Evolutionary conservation across 805 yeast genomes (phyloP).

Genomic region (Ogataea methylovora): DNA sequence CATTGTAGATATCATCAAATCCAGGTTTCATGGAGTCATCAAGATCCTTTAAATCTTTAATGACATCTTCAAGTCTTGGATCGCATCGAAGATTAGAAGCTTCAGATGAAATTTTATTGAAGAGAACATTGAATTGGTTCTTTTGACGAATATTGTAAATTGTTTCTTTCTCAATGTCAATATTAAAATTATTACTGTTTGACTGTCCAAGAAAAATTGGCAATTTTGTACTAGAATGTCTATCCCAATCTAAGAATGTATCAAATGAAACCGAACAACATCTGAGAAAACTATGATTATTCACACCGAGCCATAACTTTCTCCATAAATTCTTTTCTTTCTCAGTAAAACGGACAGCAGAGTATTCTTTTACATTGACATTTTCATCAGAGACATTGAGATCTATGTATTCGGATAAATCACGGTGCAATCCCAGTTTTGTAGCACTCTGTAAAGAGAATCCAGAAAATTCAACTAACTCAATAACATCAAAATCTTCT

Average conservation of each 20-base stretch:
- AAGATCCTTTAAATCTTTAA: conserved; percentile 28
- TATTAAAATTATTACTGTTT: conserved; percentile 25
- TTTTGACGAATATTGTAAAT: conserved; percentile 24
- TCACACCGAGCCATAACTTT: conserved; percentile 48
- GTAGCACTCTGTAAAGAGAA: conserved; percentile 36
- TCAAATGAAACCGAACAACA: conserved; percentile 27
- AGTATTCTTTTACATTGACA: no score
- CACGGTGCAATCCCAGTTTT: conserved; percentile 40
- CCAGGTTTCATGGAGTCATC: conserved; percentile 21
- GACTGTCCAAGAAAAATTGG: conserved; percentile 29
- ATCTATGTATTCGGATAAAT: conserved; percentile 27
- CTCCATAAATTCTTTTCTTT: conserved; percentile 43
- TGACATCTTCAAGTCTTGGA: conserved; percentile 24
- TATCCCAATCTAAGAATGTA: conserved; percentile 22
- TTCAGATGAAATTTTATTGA: conserved; percentile 22
- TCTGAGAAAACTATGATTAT: conserved; percentile 34
- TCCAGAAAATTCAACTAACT: conserved; percentile 30
- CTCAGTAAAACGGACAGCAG: no score
- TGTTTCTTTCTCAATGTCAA: conserved; percentile 30
- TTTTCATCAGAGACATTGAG: conserved; percentile 9
- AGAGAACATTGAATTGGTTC: conserved; percentile 22
- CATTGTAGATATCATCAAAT: conserved; percentile 9
- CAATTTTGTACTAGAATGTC: conserved; percentile 34
- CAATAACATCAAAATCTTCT: conserved; percentile 37
- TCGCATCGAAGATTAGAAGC: conserved; percentile 25